Evolutionary conservation across 1,139 yeast genomes (phyloP).

Genomic region (Nadsonia commutata): DNA sequence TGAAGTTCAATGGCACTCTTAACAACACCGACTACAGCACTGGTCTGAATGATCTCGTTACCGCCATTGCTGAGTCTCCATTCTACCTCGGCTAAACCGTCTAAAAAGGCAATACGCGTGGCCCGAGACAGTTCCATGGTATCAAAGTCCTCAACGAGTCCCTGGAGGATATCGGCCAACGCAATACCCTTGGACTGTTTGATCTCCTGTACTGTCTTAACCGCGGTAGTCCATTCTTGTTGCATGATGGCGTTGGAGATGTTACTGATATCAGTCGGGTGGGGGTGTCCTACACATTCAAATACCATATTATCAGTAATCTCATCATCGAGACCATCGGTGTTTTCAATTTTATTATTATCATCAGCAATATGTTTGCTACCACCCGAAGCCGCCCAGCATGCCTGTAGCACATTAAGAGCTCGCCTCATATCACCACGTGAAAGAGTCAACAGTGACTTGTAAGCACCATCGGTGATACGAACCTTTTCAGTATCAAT

Average conservation of each 20-base stretch:
- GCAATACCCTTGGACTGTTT: slow-evolving; percentile 75
- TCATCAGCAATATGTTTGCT: slow-evolving; percentile 26
- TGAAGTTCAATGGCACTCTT: slow-evolving; percentile 46
- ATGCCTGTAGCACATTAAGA: slow-evolving; percentile 84
- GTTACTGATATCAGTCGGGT: slow-evolving; percentile 68
- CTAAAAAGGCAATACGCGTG: slow-evolving; percentile 48
- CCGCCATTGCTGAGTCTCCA: slow-evolving; percentile 89
- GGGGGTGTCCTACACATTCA: slow-evolving; percentile 93
- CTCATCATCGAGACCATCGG: slow-evolving; percentile 15
- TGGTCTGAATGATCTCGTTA: slow-evolving; percentile 73
- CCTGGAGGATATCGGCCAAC: slow-evolving; percentile 65
- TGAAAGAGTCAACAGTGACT: slow-evolving; percentile 53
- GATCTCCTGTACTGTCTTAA: slow-evolving; percentile 44
- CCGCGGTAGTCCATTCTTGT: slow-evolving; percentile 80
- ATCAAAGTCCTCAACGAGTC: slow-evolving; percentile 56
- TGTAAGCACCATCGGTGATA: slow-evolving; percentile 44
- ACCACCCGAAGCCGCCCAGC: slow-evolving; percentile 64
- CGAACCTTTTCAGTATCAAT: slow-evolving; percentile 50
- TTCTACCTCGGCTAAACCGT: slow-evolving; percentile 73
- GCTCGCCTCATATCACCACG: slow-evolving; percentile 96
- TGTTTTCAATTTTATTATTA: no score
- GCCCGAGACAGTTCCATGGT: slow-evolving; percentile 46
- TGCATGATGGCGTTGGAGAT: slow-evolving; percentile 63
- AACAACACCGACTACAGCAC: slow-evolving; percentile 81
- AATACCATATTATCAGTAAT: slow-evolving; percentile 66